A percentile compares a stretch with the other conserved stretches of the same genome.
Evolutionary conservation across 1,139 yeast genomes (phyloP).

Genomic region (Saccharomycopsis crataegensis): DNA sequence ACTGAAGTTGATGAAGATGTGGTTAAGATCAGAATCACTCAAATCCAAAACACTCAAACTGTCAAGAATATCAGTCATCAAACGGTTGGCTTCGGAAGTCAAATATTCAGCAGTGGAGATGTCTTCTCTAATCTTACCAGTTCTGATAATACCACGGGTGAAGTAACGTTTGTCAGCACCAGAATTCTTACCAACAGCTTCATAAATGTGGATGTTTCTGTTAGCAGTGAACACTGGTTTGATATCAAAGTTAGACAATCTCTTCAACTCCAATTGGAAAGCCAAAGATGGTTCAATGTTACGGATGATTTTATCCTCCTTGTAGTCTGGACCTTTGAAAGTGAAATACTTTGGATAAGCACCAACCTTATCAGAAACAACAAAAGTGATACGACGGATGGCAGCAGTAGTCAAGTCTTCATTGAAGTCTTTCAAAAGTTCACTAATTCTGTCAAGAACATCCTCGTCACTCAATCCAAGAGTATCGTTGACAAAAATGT

Average conservation of each 20-base stretch:
- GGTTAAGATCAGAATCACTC: slow-evolving; percentile 90
- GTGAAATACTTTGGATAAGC: slow-evolving; percentile 93
- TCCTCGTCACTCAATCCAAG: slow-evolving; percentile 74
- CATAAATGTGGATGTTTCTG: slow-evolving; percentile 95
- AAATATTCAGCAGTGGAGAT: slow-evolving; percentile 88
- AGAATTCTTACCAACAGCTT: slow-evolving; percentile 91
- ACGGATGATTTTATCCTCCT: slow-evolving; percentile 85
- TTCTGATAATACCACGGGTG: slow-evolving; percentile 94
- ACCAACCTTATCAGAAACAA: slow-evolving; percentile 77
- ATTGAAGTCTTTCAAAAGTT: slow-evolving; percentile 59
- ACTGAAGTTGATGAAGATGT: slow-evolving; percentile 91
- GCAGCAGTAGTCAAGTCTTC: slow-evolving; percentile 64
- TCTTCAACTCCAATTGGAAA: slow-evolving; percentile 89
- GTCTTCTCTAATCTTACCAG: slow-evolving; percentile 90
- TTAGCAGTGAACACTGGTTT: slow-evolving; percentile 94
- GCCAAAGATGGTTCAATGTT: slow-evolving; percentile 98
- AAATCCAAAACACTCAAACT: slow-evolving; percentile 93
- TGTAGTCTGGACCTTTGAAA: slow-evolving; percentile 79
- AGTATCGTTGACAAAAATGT: slow-evolving; percentile 64
- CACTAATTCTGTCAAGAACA: slow-evolving; percentile 53
- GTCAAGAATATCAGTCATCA: slow-evolving; percentile 92
- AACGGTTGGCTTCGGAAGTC: slow-evolving; percentile 91
- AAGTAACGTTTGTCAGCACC: slow-evolving; percentile 92
- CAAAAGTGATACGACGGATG: slow-evolving; percentile 88
- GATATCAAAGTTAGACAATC: slow-evolving; percentile 90